Evolutionary conservation across 192 early-diverging fungal genomes (phyloP).

Genomic region (Gamsiella multidivaricata): DNA sequence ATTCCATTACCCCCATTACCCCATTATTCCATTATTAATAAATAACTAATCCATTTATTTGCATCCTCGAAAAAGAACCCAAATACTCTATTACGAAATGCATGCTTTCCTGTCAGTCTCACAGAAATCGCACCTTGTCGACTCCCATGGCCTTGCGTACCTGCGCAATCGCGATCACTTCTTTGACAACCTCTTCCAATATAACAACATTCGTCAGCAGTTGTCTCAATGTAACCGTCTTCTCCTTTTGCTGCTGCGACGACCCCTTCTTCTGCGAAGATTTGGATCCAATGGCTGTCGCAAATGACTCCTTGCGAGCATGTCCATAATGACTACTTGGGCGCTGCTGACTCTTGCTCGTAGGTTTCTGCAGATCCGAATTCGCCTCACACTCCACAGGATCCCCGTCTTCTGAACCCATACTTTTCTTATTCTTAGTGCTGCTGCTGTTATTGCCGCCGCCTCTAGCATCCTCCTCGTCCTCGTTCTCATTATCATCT

Average conservation of each 20-base stretch:
- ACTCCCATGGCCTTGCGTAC: slow-evolving; percentile 79
- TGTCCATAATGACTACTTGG: too few species aligned
- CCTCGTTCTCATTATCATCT: neutral
- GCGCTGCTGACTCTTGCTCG: neutral
- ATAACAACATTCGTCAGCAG: slow-evolving; percentile 94
- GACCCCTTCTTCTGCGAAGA: too few species aligned
- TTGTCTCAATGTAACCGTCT: slow-evolving; percentile 61
- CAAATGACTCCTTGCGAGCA: too few species aligned
- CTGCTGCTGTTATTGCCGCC: neutral
- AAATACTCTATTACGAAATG: neutral
- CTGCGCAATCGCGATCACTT: slow-evolving; percentile 87
- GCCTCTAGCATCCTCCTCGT: too few species aligned
- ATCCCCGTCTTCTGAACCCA: slow-evolving; percentile 18
- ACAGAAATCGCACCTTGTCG: slow-evolving; percentile 66
- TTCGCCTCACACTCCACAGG: slow-evolving; percentile 44
- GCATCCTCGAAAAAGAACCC: neutral
- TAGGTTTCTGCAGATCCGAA: slow-evolving; percentile 13
- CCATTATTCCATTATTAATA: too few species aligned
- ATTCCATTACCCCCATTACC: slow-evolving; percentile 2
- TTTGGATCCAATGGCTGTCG: too few species aligned
- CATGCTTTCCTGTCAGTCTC: slow-evolving; percentile 4
- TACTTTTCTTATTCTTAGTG: slow-evolving; percentile 11
- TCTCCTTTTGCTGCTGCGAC: slow-evolving; percentile 26
- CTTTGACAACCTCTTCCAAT: slow-evolving; percentile 92
- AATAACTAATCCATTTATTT: neutral